A percentile compares a stretch with the other conserved stretches of the same genome.
These are phyloP conservation scores for Fusarium longipes DNA, from an alignment of 2,329 filamentous ascomycete species.

Conservation along the genomic window DNA sequence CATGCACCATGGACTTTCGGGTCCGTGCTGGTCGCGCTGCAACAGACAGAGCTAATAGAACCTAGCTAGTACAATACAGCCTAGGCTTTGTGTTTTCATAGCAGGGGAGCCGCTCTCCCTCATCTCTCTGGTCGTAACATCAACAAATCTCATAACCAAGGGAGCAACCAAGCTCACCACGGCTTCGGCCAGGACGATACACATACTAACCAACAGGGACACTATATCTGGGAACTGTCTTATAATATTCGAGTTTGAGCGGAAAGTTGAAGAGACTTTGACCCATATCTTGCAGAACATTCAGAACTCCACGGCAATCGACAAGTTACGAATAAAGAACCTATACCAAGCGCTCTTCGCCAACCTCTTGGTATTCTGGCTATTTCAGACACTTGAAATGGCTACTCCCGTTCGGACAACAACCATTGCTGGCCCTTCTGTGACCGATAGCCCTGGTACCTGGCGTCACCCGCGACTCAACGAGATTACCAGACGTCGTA, in stretches of 20 bases:
- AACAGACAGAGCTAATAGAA: constrained; percentile 39
- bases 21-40: constrained; percentile 40
- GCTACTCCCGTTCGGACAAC: constrained; percentile 50
- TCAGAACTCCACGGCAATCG: constrained; percentile 5
- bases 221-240: neutral
- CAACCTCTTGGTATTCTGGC: neutral
- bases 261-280: neutral
- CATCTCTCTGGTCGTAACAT: constrained; percentile 42
- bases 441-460: constrained; percentile 74
- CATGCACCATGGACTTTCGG: neutral
- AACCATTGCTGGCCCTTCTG: constrained; percentile 56
- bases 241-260: neutral
- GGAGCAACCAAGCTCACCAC: constrained; percentile 48
- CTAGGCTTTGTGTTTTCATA: constrained; percentile 38
- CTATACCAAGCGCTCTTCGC: neutral
- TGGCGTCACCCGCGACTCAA: constrained; percentile 92
- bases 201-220: constrained; percentile 49
- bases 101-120: constrained; percentile 30
- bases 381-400: constrained; percentile 39
- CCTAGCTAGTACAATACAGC: constrained; percentile 15
- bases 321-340: constrained; percentile 7
- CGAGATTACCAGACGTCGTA: constrained; percentile 86
- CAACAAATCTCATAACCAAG: constrained; percentile 48
- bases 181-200: constrained; percentile 47
- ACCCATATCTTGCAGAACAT: constrained; percentile 7